Evolutionary conservation across 2,329 filamentous ascomycete genomes (phyloP).

Genomic region (Fusarium proliferatum): DNA sequence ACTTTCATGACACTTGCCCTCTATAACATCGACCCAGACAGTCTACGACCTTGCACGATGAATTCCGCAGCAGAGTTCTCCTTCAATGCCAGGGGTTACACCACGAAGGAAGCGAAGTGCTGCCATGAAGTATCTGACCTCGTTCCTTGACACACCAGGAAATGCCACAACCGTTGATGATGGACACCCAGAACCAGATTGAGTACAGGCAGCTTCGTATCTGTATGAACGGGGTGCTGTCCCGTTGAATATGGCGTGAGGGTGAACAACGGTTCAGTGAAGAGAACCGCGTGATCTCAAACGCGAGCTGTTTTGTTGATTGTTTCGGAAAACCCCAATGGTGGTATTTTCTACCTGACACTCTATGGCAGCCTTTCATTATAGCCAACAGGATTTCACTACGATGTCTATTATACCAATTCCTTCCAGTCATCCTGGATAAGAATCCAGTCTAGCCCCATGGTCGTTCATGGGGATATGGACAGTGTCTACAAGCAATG

Average conservation of each 20-base stretch:
- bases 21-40: not conserved
- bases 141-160: not conserved
- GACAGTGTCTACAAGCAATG: not conserved
- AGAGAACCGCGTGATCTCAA: not conserved
- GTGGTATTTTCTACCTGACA: too few species aligned
- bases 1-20: not conserved
- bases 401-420: not conserved
- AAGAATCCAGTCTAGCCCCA: not conserved
- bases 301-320: not conserved
- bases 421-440: not conserved
- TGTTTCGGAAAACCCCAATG: not conserved
- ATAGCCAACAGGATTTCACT: not conserved
- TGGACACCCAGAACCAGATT: not conserved
- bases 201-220: not conserved
- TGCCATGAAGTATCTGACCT: not conserved
- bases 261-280: not conserved
- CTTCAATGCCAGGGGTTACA: not conserved
- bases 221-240: accelerated
- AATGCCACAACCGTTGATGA: accelerated
- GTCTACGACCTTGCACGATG: too few species aligned
- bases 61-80: not conserved
- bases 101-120: not conserved
- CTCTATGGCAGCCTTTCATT: not conserved
- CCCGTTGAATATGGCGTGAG: not conserved
- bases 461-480: not conserved